These are phyloP conservation scores for Yamadazyma triangularis DNA, from an alignment of 1,139 yeast genomes.

Conservation along the genomic window DNA sequence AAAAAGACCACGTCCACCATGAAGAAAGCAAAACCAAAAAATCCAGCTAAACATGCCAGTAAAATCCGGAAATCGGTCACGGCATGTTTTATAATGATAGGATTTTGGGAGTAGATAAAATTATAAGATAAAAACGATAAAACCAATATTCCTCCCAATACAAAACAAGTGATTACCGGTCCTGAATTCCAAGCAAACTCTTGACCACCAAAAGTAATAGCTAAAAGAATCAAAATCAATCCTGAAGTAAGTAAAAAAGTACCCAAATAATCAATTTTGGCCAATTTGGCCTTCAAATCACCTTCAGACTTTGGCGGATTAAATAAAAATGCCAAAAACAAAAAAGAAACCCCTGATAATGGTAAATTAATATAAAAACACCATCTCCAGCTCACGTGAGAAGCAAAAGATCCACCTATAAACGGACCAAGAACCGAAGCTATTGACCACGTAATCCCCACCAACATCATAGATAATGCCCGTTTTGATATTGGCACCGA, in stretches of 20 bases:
- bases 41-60: constrained; percentile 33
- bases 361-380: constrained; percentile 72
- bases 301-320: constrained; percentile 53
- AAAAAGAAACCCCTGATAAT: constrained; percentile 54
- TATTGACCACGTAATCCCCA: constrained; percentile 51
- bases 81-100: constrained; percentile 43
- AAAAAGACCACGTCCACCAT: constrained; percentile 41
- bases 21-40: constrained; percentile 41
- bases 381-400: constrained; percentile 72
- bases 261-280: constrained; percentile 31
- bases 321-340: constrained; percentile 43
- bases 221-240: constrained; percentile 27
- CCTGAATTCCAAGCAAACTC: constrained; percentile 44
- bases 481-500: constrained; percentile 57
- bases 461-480: constrained; percentile 44
- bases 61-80: constrained; percentile 31
- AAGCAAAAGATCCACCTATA: constrained; percentile 63
- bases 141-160: constrained; percentile 46
- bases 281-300: constrained; percentile 34
- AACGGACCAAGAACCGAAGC: constrained; percentile 62
- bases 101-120: constrained; percentile 39
- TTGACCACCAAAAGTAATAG: constrained; percentile 32
- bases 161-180: constrained; percentile 50
- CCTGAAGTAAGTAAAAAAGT: constrained; percentile 26
- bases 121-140: constrained; percentile 45